phyloP scores from a whole-genome alignment of 352 stramenopile genomes.

The Phytophthora megakarya region DNA sequence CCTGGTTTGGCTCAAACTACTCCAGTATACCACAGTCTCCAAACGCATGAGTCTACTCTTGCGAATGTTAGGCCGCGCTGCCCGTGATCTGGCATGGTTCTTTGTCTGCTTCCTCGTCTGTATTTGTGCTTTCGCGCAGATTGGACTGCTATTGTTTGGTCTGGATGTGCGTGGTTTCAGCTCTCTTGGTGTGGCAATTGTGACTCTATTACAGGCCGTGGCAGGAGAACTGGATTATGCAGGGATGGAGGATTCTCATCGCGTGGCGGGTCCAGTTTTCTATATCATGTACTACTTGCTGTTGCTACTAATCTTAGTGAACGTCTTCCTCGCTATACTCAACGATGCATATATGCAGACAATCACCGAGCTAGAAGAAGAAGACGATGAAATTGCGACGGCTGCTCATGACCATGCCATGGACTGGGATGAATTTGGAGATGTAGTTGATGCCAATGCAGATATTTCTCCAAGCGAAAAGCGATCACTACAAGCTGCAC shows the following conservation, averaged over 20 bases:
- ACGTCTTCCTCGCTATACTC: slow-evolving; percentile 77
- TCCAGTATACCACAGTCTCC: slow-evolving; percentile 76
- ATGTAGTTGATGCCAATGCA: slow-evolving; percentile 32
- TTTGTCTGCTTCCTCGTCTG: slow-evolving; percentile 63
- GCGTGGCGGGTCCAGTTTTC: slow-evolving; percentile 61
- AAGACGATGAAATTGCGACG: slow-evolving; percentile 42
- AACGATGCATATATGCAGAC: slow-evolving; percentile 81
- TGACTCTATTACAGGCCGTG: slow-evolving; percentile 68
- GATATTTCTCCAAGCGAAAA: slow-evolving; percentile 37
- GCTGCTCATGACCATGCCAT: slow-evolving; percentile 17
- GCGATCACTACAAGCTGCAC: slow-evolving; percentile 23
- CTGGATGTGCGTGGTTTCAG: slow-evolving; percentile 58
- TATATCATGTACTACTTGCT: slow-evolving; percentile 77
- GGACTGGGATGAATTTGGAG: slow-evolving; percentile 32
- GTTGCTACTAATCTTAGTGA: slow-evolving; percentile 70
- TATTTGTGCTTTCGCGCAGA: slow-evolving; percentile 67
- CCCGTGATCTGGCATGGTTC: slow-evolving; percentile 61
- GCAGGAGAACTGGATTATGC: slow-evolving; percentile 62
- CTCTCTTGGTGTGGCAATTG: slow-evolving; percentile 51
- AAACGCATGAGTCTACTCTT: slow-evolving; percentile 66
- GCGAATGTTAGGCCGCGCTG: slow-evolving; percentile 55
- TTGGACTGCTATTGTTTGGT: slow-evolving; percentile 68
- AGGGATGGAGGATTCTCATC: slow-evolving; percentile 47
- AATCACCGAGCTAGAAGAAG: slow-evolving; percentile 67
- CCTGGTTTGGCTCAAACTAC: slow-evolving; percentile 63